Base-by-base conservation (phyloP, 176 grass and related monocot species). In the Metroxylon sagu region DNA sequence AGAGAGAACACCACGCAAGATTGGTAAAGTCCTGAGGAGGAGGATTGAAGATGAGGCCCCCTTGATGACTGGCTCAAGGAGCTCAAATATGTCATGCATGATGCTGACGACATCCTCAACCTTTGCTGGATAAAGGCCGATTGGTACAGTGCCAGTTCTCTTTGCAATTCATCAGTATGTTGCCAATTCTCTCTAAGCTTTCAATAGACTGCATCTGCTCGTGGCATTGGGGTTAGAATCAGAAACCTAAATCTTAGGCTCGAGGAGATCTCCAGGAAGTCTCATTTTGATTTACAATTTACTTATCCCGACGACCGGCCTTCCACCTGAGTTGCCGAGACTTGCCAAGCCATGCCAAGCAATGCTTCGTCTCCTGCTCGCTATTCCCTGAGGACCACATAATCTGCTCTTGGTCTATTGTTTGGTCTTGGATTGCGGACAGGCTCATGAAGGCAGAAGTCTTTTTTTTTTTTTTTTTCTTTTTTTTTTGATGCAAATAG, bases 221-320 rank as follows among this genome's bases (percentile, higher is more conserved):
- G 29, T 18, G 66, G 57, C 25, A 60, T 80, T 17, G 69, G 35
- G 16, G 60, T 23, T n/a, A 64, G 71, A 16, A 21, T 86, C 54
- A 91, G 53, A 63, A 69, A 14, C 39, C 43, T 86, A 18, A 86
- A 71, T 71, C 64, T 18, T 70, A 91, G 61, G 39, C 69, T 91
- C 61, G 58, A 71, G 56, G 72, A 48, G 4, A 61, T 91, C 60
- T 17, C 75, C 15, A 56, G 78, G 69, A 69, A 74, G 71, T 23
- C 54, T 30, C 60, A 49, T 59, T 76, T 91, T 14, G 75, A 77
- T 66, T 83, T 91, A 39, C 25, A 67, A 0, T 29, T 79, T 14
- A 23, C 51, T 52, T 50, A 29, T 61, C 53, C 1, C 12, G 16
- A 15, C 59, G 66, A 26, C 1, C 21, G 21, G 21, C 21, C 21